Evolutionary conservation across 768 basidiomycete genomes (phyloP), one percentile per base, ranked within the genome.

Genomic region (Nidula microcarpa): DNA sequence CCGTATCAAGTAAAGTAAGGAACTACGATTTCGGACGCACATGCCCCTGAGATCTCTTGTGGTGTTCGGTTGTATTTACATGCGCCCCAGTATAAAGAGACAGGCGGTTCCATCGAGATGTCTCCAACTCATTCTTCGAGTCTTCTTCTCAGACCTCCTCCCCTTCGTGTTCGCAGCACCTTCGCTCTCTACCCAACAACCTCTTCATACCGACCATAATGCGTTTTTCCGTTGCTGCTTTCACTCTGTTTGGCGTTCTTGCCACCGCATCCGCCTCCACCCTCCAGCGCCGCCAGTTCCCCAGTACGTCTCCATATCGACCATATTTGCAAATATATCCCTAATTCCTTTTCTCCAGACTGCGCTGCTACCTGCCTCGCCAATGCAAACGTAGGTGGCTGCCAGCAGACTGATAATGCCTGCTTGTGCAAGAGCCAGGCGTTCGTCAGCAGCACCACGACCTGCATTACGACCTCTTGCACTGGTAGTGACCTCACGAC

Each of bases 351-450:
- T 39, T 16, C 34, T 16, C 23, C 56, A 88, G 86, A 41, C 50
- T 89, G 87, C 61, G 77, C 82, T 2, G 14, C 13, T 0, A 0
- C 64, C 14, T 90, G 89, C 67, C 58, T 87, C 6, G 48, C 65
- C 6, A 64, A 55, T 52, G 74, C 81, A 33, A 62, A 77, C 58
- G 57, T 71, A 16, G 79, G 70, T 43, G 59, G 56, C 53, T 91
- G 88, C 70, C 11, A 51, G 11, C 7, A 64, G 3, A 66, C 65
- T n/a, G 82, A 89, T 68, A 70, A 78, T 61, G 56, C 58, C 30
- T 91, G 89, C 59, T 69, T 86, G 33, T 89, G 87, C 76, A 66
- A 69, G 5, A 71, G 68, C 62, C 0, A 58, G 16, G n/a, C 53
- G 1, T 88, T 85, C 61, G 58, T 86, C 55, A 47, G 53, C 37